Base-by-base conservation (phyloP, 345 rosid species). In the Brassica juncea region DNA sequence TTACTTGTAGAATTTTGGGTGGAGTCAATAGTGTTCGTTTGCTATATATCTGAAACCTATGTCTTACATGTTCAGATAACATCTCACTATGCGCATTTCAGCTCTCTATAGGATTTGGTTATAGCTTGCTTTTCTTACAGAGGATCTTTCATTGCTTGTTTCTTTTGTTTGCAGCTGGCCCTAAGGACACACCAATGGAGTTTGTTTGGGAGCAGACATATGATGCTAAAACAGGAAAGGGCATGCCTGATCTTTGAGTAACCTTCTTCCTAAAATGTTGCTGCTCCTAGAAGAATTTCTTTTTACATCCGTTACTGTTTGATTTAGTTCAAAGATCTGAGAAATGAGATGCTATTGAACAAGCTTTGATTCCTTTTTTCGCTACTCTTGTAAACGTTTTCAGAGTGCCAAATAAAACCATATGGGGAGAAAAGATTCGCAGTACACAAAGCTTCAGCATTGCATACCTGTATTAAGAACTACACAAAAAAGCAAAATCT, bases 241-340 rank as follows among this genome's bases (percentile, higher is more conserved):
- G 99, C 80, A 90, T 91, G 98, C 99, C 99, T 67, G 94, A 91
- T 42, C 94, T 94, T 80, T 92, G 72, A 89, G 71, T 49, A 9
- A 14, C 30, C 27, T 27, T 27, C 73, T 47, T 68, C 19, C 47
- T 1, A 31, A 23, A n/a, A 31, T 49, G 65, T 73, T 67, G 66
- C n/a, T 59, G 15, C 19, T 49, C 66, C 31, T 65, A 70, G 16
- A 34, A 54, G 66, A 65, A 65, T 9, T 21, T 19, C 54, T 14
- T 23, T 27, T 52, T 14, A n/a, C 70, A 59, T 59, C 64, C 30
- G n/a, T 72, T 73, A 67, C 7, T 14, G 73, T 78, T 79, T 60
- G 32, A 15, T 60, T 23, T 25, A 15, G 34, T 19, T 34, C 34
- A 49, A 47, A 73, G 66, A 73, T 68, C 37, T 39, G n/a, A 7